Conservation (phyloP, 768 basidiomycete genomes). For the Rhodosporidiobolus odoratus region DNA sequence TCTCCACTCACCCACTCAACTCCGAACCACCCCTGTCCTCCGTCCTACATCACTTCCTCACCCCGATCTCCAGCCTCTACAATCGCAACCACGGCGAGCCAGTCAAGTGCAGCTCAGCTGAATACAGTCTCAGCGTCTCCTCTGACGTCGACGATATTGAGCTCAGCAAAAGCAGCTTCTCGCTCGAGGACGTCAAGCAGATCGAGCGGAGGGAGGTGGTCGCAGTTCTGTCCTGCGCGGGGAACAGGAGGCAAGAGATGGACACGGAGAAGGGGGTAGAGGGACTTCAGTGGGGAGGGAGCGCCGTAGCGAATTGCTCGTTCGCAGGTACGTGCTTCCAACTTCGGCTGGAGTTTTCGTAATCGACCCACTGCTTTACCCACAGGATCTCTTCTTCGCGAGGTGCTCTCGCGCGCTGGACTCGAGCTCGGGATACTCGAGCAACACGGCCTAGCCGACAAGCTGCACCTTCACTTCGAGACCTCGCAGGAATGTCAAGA, state of each 20-base stretch:
- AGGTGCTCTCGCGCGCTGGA: background rate
- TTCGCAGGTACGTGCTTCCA: conserved; percentile 2
- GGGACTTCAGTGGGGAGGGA: conserved; percentile 21
- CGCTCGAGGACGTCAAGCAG: conserved; percentile 39
- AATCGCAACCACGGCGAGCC: conserved; percentile 61
- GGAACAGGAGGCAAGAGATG: conserved; percentile 36
- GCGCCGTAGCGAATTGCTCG: conserved; percentile 14
- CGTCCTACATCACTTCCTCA: conserved; percentile 58
- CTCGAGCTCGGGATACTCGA: background rate
- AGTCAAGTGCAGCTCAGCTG: conserved; percentile 37
- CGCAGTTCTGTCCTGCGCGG: conserved; percentile 55
- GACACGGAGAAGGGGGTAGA: conserved; percentile 26
- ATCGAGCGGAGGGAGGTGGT: conserved; percentile 46
- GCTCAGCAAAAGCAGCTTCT: conserved; percentile 29
- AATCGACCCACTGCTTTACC: background rate
- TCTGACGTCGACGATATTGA: conserved; percentile 17
- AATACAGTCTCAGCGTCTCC: conserved; percentile 43
- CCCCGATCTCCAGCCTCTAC: conserved; percentile 63
- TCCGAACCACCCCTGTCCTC: conserved; percentile 60
- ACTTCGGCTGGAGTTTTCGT: background rate
- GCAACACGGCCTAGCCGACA: background rate
- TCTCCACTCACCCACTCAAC: conserved; percentile 56
- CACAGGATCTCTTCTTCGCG: conserved; percentile 9
- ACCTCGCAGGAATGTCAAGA: conserved; percentile 29
- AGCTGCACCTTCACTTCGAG: conserved; percentile 28